Evolutionary conservation across 768 basidiomycete genomes (phyloP), one percentile per base, ranked within the genome.

Genomic region (Strobilomyces dryophilus): DNA sequence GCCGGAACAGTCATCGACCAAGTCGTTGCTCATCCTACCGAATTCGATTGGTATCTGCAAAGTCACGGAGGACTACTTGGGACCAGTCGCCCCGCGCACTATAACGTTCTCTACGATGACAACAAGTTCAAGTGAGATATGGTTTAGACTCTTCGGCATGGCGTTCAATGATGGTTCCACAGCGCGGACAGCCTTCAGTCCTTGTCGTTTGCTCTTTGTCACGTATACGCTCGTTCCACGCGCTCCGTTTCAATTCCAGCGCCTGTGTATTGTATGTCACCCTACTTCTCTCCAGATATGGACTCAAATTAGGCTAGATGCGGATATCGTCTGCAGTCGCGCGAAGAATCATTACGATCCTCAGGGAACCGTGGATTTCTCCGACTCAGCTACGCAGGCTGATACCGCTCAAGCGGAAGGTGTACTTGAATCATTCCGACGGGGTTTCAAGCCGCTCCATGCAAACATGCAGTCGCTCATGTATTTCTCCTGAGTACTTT

Each of bases 301-400:
- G 39, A 34, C 55, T 56, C n/a, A 51, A 34, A 18, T 41, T 15
- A 24, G 51, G 36, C 27, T 55, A 89, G 88, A 90, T 63, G 88
- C 87, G 8, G 86, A 90, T 63, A 87, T 85, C 21, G 76, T 83
- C 18, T 92, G 89, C 63, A 76, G 85, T 1, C 79, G 90, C 4
- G 85, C 89, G 0, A 89, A 87, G 70, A 88, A 89, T 60, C 89
- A 92, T 59, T 91, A 87, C 59, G 80, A 84, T 52, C 88, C 89
- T 1, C 71, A 76, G 18, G 73, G 72, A n/a, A 65, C 70, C 7
- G 57, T 88, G 0, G 79, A 84, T 58, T 75, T 85, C 54, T 80
- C 82, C 0, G 86, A 86, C 12, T 74, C 79, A 0, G 78, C 73
- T n/a, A 82, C 81, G 2, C 74, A 79, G 27, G 62, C 59, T 17